Evolutionary conservation across 305 asterid species (phyloP), one percentile per base, ranked within the genome.

Genomic region (Fraxinus floribunda): DNA sequence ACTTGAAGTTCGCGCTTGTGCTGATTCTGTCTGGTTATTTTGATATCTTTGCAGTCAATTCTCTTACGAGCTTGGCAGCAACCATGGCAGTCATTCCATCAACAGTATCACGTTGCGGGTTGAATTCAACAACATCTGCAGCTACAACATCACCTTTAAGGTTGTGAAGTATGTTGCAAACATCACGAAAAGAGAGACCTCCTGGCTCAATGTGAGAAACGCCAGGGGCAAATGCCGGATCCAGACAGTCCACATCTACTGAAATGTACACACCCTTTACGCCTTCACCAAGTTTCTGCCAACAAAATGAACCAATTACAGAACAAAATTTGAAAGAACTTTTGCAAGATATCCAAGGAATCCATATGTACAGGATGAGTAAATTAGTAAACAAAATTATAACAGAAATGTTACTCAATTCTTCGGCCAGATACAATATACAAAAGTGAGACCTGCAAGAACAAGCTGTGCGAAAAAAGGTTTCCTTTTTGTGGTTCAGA

Each of bases 61-160:
- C 98, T 87, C 98, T 86, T 30, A 94, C 99, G 20, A 97, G 90
- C 85, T 97, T 97, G 26, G 95, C 98, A 81, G 98, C 98, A 83
- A 94, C 98, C 99, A 97, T 97, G 36, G 92, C 99, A n/a, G 99
- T 97, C 99, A 97, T 94, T 75, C 98, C 98, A 86, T 94, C 98
- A 78, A 93, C 98, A n/a, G 98, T 96, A 88, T 96, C 99, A 2
- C 99, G 90, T 81, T 96, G 98, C 4, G 98, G 99, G 83, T 96
- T 96, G 93, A 91, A 94, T 85, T 96, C 99, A 52, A 96, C 99
- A 5, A 96, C 98, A 80, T 96, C 99, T 18, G 97, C 99, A 39
- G 88, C 99, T 49, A 96, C 97, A 64, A 96, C 88, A 35, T 96
- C 93, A 5, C 94, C 98, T 92, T 93, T 90, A 79, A 96, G 94